Evolutionary conservation across 164 flowering plant species (phyloP), one percentile per base, ranked within the genome.

Genomic region (Litsea cubeba): DNA sequence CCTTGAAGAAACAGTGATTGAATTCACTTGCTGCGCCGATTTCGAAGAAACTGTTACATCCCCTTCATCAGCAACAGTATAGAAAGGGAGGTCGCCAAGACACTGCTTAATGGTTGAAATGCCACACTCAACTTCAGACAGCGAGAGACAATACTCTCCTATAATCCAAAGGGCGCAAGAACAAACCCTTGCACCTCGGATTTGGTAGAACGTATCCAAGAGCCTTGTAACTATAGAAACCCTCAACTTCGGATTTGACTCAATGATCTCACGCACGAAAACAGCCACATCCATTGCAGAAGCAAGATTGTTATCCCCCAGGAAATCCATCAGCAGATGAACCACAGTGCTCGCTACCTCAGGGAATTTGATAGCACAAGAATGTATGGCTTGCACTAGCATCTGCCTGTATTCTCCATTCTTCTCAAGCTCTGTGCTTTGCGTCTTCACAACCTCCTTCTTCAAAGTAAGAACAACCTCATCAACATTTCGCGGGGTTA

Each of bases 291-390:
- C 98, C 70, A 89, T 76, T 20, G 98, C 98, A 30, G 99, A 95
- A 68, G 98, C 93, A 57, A 91, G 89, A 76, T 91, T 95, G 82
- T 78, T 85, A 71, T 95, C 99, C 6, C 99, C 95, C 82, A 93
- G 82, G 91, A 91, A 93, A 82, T 95, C 99, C 97, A 95, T 95
- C 87, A 95, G 79, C 30, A 93, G 85, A 85, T 93, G 98, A 69
- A 95, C 97, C 77, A 95, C 98, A 1, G 97, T 91, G 84, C 99
- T 88, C 22, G 99, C 98, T 28, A 95, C 98, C 77, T 93, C 99
- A 0, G 99, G 98, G 79, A 91, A 95, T 80, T 93, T 95, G 65
- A 95, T 83, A 0, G 97, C 98, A 82, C 99, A 95, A 5, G 93
- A 78, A 84, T 95, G 96, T 14, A 95, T 95, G 25, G 99, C 98